A percentile compares a stretch with the other conserved stretches of the same genome.
Evolutionary conservation across 108 stramenopile species (phyloP).

Genomic region (Mediolabrus comicus): DNA sequence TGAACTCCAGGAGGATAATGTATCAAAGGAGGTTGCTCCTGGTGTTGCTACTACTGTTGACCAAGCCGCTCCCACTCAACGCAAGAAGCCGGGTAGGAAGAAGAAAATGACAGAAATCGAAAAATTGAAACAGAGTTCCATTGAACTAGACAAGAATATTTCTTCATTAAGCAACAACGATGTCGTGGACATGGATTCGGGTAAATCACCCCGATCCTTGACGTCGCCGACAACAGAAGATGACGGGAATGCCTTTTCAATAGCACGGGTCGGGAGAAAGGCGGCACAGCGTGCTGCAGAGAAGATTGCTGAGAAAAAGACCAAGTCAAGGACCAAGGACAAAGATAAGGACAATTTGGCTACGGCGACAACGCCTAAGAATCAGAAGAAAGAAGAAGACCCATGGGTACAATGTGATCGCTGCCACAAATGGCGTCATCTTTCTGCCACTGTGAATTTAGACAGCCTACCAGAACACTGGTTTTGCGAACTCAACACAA

Average conservation of each 20-base stretch:
- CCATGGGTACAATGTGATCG: slow-evolving; percentile 91
- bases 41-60: too few relatives aligned
- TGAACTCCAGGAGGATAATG: slow-evolving; percentile 22
- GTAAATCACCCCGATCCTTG: not conserved
- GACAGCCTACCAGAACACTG: slow-evolving; percentile 74
- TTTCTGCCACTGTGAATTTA: slow-evolving; percentile 63
- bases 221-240: slow-evolving; percentile 5
- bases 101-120: slow-evolving; percentile 1
- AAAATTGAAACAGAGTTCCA: slow-evolving; percentile 2
- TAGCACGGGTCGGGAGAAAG: slow-evolving; percentile 55
- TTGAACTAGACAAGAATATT: not conserved
- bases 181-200: not conserved
- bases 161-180: not conserved
- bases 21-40: not conserved
- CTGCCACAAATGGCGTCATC: slow-evolving; percentile 85
- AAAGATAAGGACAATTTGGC: slow-evolving; percentile 30
- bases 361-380: not conserved
- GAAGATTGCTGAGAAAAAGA: slow-evolving; percentile 55
- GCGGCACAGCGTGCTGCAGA: slow-evolving; percentile 75
- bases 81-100: slow-evolving; percentile 4
- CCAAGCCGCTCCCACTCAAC: not conserved
- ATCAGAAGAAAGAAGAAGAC: slow-evolving; percentile 33
- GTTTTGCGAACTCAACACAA: slow-evolving; percentile 84
- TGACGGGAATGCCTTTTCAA: slow-evolving; percentile 15
- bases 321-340: slow-evolving; percentile 46